A percentile compares a stretch with the other conserved stretches of the same genome.
Evolutionary conservation across 2,329 filamentous ascomycete species (phyloP).

Genomic region (Xylaria sp.): DNA sequence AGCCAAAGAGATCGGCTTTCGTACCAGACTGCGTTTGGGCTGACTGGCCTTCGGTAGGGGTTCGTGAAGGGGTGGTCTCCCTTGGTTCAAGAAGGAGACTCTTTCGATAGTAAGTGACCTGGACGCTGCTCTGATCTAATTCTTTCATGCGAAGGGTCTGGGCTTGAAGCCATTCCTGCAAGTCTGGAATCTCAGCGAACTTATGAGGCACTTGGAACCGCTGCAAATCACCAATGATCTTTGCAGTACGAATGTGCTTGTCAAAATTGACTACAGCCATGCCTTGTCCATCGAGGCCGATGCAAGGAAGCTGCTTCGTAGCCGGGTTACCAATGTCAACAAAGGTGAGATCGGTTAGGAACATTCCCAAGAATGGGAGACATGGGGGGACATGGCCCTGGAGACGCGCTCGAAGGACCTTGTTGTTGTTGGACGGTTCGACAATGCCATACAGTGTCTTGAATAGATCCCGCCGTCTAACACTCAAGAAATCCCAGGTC

Average conservation of each 20-base stretch:
- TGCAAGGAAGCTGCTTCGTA: constrained; percentile 65
- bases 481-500: constrained; percentile 86
- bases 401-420: constrained; percentile 74
- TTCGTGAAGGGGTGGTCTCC: constrained; percentile 38
- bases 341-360: constrained; percentile 92
- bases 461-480: constrained; percentile 74
- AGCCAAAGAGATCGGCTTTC: constrained; percentile 43
- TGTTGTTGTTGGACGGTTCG: constrained; percentile 87
- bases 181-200: constrained; percentile 73
- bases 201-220: constrained; percentile 93
- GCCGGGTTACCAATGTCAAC: constrained; percentile 90
- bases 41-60: constrained; percentile 32
- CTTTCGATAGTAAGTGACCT: constrained; percentile 68
- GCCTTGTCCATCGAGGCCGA: constrained; percentile 54
- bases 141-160: constrained; percentile 74
- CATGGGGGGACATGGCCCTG: constrained; percentile 86
- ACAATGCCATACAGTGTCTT: constrained; percentile 78
- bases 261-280: constrained; percentile 93
- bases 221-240: constrained; percentile 92
- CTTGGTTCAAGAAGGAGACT: constrained; percentile 78
- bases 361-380: constrained; percentile 92
- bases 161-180: constrained; percentile 87
- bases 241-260: constrained; percentile 90
- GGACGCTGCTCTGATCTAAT: constrained; percentile 49
- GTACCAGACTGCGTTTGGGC: constrained; percentile 26